These are phyloP conservation scores for Zymoseptoria brevis DNA, from an alignment of 2,329 filamentous ascomycete species.

Conservation along the genomic window DNA sequence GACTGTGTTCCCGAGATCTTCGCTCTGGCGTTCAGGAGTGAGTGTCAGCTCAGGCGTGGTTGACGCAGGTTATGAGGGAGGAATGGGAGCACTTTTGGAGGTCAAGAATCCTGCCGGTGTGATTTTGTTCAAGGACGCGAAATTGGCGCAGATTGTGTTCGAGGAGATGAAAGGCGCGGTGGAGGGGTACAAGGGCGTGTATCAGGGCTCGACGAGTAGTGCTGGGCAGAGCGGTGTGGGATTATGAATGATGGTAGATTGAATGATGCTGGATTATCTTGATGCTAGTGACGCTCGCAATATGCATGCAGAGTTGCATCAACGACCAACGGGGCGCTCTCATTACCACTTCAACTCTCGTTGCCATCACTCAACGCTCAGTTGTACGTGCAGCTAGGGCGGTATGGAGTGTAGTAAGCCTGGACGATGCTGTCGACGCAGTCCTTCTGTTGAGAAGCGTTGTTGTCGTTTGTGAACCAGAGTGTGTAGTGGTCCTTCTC, in stretches of 20 bases:
- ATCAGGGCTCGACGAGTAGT: conserved; percentile 23
- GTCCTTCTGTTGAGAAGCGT: neutral
- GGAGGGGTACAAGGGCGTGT: conserved; percentile 32
- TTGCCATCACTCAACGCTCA: neutral
- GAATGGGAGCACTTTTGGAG: conserved; percentile 34
- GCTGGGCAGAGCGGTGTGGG: neutral
- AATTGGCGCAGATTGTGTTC: conserved; percentile 37
- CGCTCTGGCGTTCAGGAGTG: conserved; percentile 36
- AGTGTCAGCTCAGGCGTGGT: conserved; percentile 31
- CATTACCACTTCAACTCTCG: neutral
- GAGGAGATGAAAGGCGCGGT: conserved; percentile 31
- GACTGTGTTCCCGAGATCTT: conserved; percentile 32
- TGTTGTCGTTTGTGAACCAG: neutral
- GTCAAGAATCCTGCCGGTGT: conserved; percentile 24
- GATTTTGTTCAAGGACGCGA: conserved; percentile 29
- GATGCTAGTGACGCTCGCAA: neutral
- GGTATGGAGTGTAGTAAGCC: neutral
- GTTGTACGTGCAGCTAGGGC: neutral
- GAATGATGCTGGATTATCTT: neutral
- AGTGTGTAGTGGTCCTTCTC: neutral
- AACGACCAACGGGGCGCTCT: neutral
- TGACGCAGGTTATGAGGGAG: conserved; percentile 38
- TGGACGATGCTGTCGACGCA: neutral
- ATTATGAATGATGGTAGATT: neutral
- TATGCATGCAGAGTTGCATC: neutral